Evolutionary conservation across 192 early-diverging fungal species (phyloP).

Genomic region (Pilobolus umbonatus): DNA sequence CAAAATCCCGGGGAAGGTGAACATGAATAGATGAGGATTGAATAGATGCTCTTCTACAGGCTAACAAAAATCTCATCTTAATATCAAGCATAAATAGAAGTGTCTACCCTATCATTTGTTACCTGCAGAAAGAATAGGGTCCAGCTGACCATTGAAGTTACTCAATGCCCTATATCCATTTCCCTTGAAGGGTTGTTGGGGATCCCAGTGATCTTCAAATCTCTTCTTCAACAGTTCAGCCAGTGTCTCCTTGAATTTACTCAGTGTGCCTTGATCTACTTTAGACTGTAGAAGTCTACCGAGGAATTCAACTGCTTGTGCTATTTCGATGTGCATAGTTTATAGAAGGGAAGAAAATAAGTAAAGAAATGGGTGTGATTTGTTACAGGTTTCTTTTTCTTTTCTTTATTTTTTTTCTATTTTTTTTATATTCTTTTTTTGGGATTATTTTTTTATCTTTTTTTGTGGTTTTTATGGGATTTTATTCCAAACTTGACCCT

Average conservation of each 20-base stretch:
- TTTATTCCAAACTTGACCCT: not conserved
- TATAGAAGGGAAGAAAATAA: not conserved
- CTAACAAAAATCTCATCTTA: conserved; percentile 19
- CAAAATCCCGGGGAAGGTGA: conserved; percentile 62
- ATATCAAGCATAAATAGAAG: not conserved
- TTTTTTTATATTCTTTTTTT: not conserved
- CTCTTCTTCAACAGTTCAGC: conserved; percentile 46
- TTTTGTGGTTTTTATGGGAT: not conserved
- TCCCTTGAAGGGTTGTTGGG: conserved; percentile 57
- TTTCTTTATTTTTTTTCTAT: not conserved
- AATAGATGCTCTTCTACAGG: conserved; percentile 47
- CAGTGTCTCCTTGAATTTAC: conserved; percentile 48
- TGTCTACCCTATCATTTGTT: not conserved
- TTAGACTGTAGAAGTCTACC: conserved; percentile 28
- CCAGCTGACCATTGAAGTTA: conserved; percentile 64
- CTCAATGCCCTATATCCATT: conserved; percentile 76
- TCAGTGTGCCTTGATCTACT: conserved; percentile 23
- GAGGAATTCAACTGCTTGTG: conserved; percentile 37
- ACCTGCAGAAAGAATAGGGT: conserved; percentile 55
- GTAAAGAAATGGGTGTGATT: not conserved
- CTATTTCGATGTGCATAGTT: conserved; percentile 36
- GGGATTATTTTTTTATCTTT: not conserved
- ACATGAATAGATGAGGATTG: conserved; percentile 42
- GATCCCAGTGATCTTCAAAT: conserved; percentile 72
- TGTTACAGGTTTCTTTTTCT: not conserved